Percentiles rank a stretch among this genome's conserved stretches.
phyloP scores from a whole-genome alignment of 2,329 filamentous ascomycete genomes.

The Apiospora sp. region DNA sequence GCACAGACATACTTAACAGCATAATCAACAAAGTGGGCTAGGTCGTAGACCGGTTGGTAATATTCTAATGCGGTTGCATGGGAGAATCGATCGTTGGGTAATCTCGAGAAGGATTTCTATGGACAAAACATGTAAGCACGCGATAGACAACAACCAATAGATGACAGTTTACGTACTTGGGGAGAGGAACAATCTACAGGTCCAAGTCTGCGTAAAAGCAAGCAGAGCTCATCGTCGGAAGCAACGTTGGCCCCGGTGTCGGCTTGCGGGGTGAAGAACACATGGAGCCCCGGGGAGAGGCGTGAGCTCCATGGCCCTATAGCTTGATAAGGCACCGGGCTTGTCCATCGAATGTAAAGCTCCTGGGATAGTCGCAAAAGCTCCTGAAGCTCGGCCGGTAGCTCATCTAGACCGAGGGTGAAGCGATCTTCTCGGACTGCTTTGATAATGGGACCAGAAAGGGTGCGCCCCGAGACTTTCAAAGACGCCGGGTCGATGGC shows the following conservation, averaged over 20 bases:
- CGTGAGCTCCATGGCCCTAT: slow-evolving; percentile 78
- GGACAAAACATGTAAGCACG: slow-evolving; percentile 63
- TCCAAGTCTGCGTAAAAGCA: slow-evolving; percentile 44
- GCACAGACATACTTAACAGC: slow-evolving; percentile 50
- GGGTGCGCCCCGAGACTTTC: slow-evolving; percentile 59
- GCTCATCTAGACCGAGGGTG: slow-evolving; percentile 76
- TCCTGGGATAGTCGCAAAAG: slow-evolving; percentile 72
- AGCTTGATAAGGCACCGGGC: slow-evolving; percentile 61
- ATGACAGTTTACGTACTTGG: slow-evolving; percentile 36
- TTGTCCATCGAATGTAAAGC: slow-evolving; percentile 83
- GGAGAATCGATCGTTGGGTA: slow-evolving; percentile 64
- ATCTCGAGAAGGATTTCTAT: slow-evolving; percentile 68
- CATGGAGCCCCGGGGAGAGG: slow-evolving; percentile 81
- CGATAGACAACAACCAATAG: neutral
- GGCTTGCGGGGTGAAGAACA: slow-evolving; percentile 73
- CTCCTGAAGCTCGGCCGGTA: slow-evolving; percentile 71
- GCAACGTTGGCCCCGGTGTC: slow-evolving; percentile 41
- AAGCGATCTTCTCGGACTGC: slow-evolving; percentile 81
- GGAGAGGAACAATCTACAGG: slow-evolving; percentile 45
- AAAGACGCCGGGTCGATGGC: slow-evolving; percentile 71
- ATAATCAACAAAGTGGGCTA: slow-evolving; percentile 63
- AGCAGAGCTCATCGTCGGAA: slow-evolving; percentile 40
- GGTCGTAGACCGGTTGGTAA: slow-evolving; percentile 68
- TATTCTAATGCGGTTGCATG: slow-evolving; percentile 74
- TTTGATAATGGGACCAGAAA: slow-evolving; percentile 65